Percentiles rank a stretch among this genome's conserved stretches.
These are phyloP conservation scores for Suillus tomentosus DNA, from an alignment of 768 basidiomycete species.

Conservation along the genomic window DNA sequence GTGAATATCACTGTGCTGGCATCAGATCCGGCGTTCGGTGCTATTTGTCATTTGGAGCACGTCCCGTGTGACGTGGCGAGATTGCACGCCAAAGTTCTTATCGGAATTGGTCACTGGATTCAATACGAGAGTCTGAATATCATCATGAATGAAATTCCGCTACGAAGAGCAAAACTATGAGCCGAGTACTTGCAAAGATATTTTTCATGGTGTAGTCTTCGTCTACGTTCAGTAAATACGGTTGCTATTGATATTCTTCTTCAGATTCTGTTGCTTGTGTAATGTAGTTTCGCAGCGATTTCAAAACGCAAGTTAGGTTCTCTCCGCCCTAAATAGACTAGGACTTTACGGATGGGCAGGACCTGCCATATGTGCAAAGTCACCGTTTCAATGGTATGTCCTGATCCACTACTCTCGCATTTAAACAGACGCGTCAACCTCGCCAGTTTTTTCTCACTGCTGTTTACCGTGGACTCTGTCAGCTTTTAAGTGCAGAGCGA, in stretches of 20 bases:
- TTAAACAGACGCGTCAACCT: not conserved
- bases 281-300: not conserved
- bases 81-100: not conserved
- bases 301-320: not conserved
- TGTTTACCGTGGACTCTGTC: not conserved
- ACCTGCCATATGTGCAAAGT: not conserved
- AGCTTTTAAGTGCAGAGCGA: not conserved
- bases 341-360: not conserved
- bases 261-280: not conserved
- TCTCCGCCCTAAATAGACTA: not conserved
- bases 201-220: not conserved
- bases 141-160: slow-evolving; percentile 9
- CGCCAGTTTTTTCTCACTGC: not conserved
- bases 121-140: slow-evolving; percentile 13
- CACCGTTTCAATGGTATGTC: not conserved
- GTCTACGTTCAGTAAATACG: not conserved
- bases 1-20: not conserved
- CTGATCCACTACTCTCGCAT: not conserved
- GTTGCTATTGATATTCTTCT: not conserved
- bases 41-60: not conserved
- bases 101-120: slow-evolving; percentile 3
- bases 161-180: not conserved
- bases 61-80: not conserved
- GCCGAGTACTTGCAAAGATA: not conserved
- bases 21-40: not conserved